phyloP scores from a whole-genome alignment of 352 stramenopile species.

The Globisporangium cylindrosporum region DNA sequence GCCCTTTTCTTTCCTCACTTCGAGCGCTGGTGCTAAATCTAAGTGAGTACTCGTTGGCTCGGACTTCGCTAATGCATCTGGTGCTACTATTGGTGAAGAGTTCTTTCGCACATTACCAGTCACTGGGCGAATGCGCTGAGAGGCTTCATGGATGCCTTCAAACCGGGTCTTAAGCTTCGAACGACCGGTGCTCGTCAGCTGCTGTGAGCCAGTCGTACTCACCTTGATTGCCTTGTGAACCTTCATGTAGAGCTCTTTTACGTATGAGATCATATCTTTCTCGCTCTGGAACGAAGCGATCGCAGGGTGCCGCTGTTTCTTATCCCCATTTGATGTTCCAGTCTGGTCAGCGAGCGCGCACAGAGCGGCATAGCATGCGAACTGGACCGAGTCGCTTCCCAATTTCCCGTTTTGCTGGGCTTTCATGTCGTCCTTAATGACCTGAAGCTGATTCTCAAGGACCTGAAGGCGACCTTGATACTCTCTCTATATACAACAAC shows the following conservation, averaged over 20 bases:
- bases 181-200: background rate
- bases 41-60: background rate
- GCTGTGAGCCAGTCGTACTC: background rate
- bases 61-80: background rate
- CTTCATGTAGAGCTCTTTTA: slow-evolving; percentile 32
- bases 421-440: slow-evolving; percentile 10
- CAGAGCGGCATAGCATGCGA: slow-evolving; percentile 41
- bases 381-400: slow-evolving; percentile 1
- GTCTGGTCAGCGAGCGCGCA: slow-evolving; percentile 43
- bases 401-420: background rate
- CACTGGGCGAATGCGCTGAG: background rate
- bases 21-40: background rate
- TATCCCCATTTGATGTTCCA: background rate
- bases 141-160: background rate
- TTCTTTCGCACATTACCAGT: background rate
- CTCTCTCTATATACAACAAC: slow-evolving; percentile 19
- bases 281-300: slow-evolving; percentile 30
- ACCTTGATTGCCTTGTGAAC: slow-evolving; percentile 23
- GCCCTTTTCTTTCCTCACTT: background rate
- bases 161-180: background rate
- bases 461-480: slow-evolving; percentile 39
- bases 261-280: slow-evolving; percentile 26
- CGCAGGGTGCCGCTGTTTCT: slow-evolving; percentile 21
- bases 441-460: slow-evolving; percentile 30
- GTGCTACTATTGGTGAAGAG: background rate